Percentiles rank a stretch among this genome's conserved stretches.
Conservation (phyloP, 768 basidiomycete genomes). For the Pleurotus eryngii region DNA sequence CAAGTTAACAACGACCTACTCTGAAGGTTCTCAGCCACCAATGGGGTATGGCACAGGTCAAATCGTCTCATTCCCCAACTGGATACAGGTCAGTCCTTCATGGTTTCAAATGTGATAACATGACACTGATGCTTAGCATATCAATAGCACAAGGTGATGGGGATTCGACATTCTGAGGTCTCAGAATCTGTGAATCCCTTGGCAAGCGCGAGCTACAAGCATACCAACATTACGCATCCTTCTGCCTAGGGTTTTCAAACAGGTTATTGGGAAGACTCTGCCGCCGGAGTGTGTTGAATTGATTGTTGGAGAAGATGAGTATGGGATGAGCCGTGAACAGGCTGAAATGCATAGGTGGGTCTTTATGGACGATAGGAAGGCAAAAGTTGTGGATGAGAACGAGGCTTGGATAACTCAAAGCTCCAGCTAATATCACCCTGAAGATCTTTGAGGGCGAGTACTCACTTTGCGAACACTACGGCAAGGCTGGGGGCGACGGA, state of each 20-base stretch:
- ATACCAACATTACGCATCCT: background rate
- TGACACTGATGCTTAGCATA: too few species aligned
- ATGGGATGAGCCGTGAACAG: slow-evolving; percentile 9
- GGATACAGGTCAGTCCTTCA: background rate
- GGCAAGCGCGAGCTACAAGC: background rate
- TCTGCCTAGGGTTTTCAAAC: background rate
- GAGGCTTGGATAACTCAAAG: background rate
- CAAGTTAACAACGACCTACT: background rate
- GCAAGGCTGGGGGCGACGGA: too few species aligned
- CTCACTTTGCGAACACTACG: background rate
- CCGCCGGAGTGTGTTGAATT: background rate
- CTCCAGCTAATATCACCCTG: background rate
- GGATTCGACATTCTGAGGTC: background rate
- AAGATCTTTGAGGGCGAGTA: background rate
- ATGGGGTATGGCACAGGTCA: background rate
- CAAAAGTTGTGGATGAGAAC: background rate
- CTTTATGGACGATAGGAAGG: slow-evolving; percentile 8
- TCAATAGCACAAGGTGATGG: background rate
- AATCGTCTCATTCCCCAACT: background rate
- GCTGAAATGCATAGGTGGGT: slow-evolving; percentile 7
- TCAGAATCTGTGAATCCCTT: background rate
- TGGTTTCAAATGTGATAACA: too few species aligned
- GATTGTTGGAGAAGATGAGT: background rate
- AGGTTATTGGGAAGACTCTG: background rate
- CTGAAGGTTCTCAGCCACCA: background rate